Conservation (phyloP, 495 filamentous ascomycete genomes). For the Aspergillus conjunctus region DNA sequence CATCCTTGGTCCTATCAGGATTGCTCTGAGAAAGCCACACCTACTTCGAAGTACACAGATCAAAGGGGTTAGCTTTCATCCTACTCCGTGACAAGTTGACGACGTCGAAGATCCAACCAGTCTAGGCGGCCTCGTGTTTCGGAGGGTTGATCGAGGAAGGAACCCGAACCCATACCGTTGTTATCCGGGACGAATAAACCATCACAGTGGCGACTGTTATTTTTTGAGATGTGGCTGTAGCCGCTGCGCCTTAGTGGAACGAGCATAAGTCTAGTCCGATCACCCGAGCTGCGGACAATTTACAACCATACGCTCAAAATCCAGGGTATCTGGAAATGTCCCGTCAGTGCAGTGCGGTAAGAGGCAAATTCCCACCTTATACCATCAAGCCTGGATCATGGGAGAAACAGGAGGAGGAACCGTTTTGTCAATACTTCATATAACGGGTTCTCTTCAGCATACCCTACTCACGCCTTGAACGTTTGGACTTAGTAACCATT, state of each 20-base stretch:
- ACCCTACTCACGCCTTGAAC: neutral
- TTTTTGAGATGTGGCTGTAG: constrained; percentile 42
- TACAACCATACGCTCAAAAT: constrained; percentile 8
- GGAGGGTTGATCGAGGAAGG: neutral
- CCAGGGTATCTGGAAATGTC: constrained; percentile 19
- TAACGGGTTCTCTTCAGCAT: constrained; percentile 3
- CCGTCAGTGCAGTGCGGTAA: constrained; percentile 14
- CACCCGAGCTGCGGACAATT: constrained; percentile 29
- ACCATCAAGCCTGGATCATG: constrained; percentile 13
- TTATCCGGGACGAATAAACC: constrained; percentile 25
- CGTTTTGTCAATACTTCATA: neutral
- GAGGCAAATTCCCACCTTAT: constrained; percentile 17
- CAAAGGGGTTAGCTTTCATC: neutral
- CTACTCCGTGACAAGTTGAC: neutral
- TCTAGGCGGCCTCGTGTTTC: constrained; percentile 1
- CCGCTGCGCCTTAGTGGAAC: constrained; percentile 26
- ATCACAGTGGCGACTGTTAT: constrained; percentile 8
- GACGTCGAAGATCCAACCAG: constrained; percentile 13
- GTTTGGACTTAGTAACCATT: neutral
- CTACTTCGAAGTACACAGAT: neutral
- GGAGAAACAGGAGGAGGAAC: constrained; percentile 13
- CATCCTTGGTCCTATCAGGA: constrained; percentile 9
- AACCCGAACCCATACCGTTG: constrained; percentile 23
- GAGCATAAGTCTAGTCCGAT: constrained; percentile 23
- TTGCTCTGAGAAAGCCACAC: constrained; percentile 5